phyloP scores from a whole-genome alignment of 2,329 filamentous ascomycete genomes.

The Aspergillus latus region DNA sequence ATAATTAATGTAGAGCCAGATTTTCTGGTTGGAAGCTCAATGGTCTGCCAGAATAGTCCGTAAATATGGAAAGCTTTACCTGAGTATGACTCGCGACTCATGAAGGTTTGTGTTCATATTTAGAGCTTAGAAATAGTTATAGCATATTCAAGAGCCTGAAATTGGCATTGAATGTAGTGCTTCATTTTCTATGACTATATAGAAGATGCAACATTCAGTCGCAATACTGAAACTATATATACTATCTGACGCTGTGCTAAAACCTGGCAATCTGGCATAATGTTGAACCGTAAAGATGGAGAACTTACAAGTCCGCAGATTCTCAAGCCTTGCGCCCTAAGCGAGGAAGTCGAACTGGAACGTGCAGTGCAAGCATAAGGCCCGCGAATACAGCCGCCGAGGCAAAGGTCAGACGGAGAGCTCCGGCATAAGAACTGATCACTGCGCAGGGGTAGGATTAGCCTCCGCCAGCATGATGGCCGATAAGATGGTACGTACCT shows the following conservation, averaged over 20 bases:
- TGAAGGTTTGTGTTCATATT: too few relatives aligned
- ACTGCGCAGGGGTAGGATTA: conserved; percentile 25
- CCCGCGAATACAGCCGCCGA: conserved; percentile 38
- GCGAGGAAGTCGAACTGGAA: conserved; percentile 35
- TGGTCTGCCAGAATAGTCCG: too few relatives aligned
- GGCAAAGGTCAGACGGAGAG: conserved; percentile 40
- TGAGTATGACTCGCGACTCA: too few relatives aligned
- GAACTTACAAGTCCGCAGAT: background rate
- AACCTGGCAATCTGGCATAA: background rate
- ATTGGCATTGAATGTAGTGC: too few relatives aligned
- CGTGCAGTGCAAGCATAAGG: conserved; percentile 35
- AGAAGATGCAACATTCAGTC: background rate
- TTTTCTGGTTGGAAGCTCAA: too few relatives aligned
- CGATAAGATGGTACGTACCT: conserved; percentile 37
- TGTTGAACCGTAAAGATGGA: background rate
- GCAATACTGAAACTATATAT: background rate
- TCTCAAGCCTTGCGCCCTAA: conserved; percentile 28
- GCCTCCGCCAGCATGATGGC: background rate
- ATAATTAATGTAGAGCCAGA: too few relatives aligned
- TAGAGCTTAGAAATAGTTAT: too few relatives aligned
- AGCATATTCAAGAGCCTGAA: too few relatives aligned
- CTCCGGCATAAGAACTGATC: conserved; percentile 36
- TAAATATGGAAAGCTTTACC: too few relatives aligned
- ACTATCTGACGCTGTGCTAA: background rate
- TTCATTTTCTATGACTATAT: background rate